phyloP scores from a whole-genome alignment of 1,284 basidiomycete species.

The Cystobasidium sp. region DNA sequence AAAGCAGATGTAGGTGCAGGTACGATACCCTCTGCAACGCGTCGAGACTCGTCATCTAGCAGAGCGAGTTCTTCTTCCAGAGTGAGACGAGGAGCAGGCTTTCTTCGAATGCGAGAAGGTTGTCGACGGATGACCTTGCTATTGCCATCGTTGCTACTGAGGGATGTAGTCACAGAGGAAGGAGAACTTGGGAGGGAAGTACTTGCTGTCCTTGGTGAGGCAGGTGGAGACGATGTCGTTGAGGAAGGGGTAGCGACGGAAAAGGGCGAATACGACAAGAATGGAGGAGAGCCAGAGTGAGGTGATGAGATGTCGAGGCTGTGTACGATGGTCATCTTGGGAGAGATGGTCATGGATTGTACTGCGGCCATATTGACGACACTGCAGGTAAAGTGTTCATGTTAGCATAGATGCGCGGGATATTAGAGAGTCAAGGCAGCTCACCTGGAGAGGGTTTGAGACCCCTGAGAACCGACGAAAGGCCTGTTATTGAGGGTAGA shows the following conservation, averaged over 20 bases:
- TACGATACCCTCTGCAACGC: neutral
- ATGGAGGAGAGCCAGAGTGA: neutral
- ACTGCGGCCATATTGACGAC: neutral
- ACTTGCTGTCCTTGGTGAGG: neutral
- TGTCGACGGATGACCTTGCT: neutral
- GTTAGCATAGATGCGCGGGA: neutral
- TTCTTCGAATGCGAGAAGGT: slow-evolving; percentile 1
- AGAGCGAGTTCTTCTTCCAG: neutral
- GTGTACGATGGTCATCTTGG: neutral
- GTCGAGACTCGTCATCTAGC: slow-evolving; percentile 1
- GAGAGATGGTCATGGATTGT: neutral
- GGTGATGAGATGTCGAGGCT: neutral
- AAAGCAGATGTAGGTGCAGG: neutral
- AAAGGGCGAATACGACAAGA: neutral
- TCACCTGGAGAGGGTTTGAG: too few species aligned
- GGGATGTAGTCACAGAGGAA: neutral
- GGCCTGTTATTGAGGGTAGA: too few species aligned
- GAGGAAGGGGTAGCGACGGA: slow-evolving; percentile 3
- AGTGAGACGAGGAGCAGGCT: slow-evolving; percentile 1
- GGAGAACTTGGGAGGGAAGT: neutral
- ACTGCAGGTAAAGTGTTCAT: neutral
- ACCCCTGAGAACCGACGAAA: too few species aligned
- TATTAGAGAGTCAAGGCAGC: too few species aligned
- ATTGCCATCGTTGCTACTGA: neutral
- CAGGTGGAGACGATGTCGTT: neutral